phyloP scores from a whole-genome alignment of 192 early-diverging fungal genomes.

The Coemansia pectinata region DNA sequence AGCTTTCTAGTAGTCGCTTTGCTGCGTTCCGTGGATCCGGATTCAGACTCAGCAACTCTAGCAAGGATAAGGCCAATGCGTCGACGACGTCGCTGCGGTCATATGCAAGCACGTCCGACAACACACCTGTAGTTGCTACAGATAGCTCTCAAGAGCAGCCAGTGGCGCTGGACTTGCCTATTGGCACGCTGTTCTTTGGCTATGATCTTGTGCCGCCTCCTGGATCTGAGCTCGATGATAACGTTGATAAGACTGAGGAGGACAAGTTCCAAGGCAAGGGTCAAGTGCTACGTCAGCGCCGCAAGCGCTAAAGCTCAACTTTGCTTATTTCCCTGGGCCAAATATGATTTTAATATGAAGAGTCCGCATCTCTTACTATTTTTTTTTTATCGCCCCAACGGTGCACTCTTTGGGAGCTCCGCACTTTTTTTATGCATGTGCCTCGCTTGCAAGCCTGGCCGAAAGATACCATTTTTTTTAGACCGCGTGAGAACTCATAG shows the following conservation, averaged over 20 bases:
- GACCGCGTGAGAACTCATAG: neutral
- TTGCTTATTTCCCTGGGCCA: neutral
- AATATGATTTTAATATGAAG: neutral
- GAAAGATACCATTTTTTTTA: neutral
- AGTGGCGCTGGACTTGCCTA: slow-evolving; percentile 77
- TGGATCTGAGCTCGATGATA: slow-evolving; percentile 18
- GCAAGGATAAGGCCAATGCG: neutral
- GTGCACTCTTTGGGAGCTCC: neutral
- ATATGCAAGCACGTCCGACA: slow-evolving; percentile 22
- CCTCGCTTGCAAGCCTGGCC: too few species aligned
- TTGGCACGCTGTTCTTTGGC: slow-evolving; percentile 90
- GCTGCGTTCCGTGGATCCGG: slow-evolving; percentile 19
- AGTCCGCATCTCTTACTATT: too few species aligned
- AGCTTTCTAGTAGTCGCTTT: slow-evolving; percentile 9
- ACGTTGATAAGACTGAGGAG: neutral
- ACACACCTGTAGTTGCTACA: neutral
- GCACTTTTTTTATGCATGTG: neutral
- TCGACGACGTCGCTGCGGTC: slow-evolving; percentile 12
- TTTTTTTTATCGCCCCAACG: too few species aligned
- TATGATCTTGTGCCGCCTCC: slow-evolving; percentile 72
- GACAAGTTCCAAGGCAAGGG: slow-evolving; percentile 39
- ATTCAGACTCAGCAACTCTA: slow-evolving; percentile 5
- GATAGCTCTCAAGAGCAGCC: slow-evolving; percentile 18
- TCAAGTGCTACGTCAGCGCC: slow-evolving; percentile 38
- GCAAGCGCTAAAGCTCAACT: slow-evolving; percentile 30